Percentiles rank a stretch among this genome's conserved stretches.
Conservation (phyloP, 1,284 basidiomycete species). For the Quambalaria eucalypti region DNA sequence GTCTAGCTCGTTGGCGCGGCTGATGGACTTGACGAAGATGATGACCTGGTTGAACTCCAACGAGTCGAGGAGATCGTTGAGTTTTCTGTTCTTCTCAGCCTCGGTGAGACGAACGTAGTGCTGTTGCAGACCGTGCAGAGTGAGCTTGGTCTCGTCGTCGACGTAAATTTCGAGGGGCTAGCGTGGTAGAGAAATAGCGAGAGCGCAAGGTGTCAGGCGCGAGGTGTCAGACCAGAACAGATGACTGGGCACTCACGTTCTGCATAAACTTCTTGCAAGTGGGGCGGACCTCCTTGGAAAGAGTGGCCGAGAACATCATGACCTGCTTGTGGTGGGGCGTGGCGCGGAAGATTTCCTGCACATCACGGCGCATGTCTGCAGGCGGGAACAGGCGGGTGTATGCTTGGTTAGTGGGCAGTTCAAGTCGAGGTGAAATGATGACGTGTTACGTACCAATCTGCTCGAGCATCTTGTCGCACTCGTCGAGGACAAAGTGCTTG, state of each 20-base stretch:
- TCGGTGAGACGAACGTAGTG: slow-evolving; percentile 83
- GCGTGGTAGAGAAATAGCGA: background rate
- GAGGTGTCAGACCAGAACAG: background rate
- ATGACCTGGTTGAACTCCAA: slow-evolving; percentile 99
- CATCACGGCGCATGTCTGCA: slow-evolving; percentile 98
- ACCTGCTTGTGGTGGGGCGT: slow-evolving; percentile 99
- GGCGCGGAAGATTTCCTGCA: slow-evolving; percentile 98
- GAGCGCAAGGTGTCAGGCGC: background rate
- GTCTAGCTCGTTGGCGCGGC: slow-evolving; percentile 91
- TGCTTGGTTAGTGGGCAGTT: background rate
- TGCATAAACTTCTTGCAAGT: slow-evolving; percentile 99
- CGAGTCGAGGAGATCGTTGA: slow-evolving; percentile 90
- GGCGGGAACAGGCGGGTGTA: background rate
- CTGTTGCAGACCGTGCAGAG: slow-evolving; percentile 95
- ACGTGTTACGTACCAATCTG: slow-evolving; percentile 83
- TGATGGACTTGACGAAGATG: slow-evolving; percentile 97
- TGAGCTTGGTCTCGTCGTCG: slow-evolving; percentile 98
- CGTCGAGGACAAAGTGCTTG: slow-evolving; percentile 93
- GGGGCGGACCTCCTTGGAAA: slow-evolving; percentile 90
- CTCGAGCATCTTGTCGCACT: slow-evolving; percentile 99
- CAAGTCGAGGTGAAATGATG: background rate
- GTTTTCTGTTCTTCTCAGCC: slow-evolving; percentile 87
- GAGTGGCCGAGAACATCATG: slow-evolving; percentile 99
- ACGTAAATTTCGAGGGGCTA: slow-evolving; percentile 99
- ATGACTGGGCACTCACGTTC: slow-evolving; percentile 59